Evolutionary conservation across 306 rosid species (phyloP).

Genomic region (Vigna trinervia): DNA sequence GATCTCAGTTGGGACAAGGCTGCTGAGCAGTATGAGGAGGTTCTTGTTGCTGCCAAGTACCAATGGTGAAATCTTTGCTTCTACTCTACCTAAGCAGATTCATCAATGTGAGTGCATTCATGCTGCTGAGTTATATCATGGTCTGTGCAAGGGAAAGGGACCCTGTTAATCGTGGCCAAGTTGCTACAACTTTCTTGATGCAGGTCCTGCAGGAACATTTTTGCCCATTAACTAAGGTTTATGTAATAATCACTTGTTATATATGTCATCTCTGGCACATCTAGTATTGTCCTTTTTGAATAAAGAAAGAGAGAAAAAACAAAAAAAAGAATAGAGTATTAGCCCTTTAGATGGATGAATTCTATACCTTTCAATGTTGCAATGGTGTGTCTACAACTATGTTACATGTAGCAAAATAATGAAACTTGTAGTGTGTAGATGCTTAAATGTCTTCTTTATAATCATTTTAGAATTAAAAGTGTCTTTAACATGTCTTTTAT

Average conservation of each 20-base stretch:
- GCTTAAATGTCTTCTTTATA: neutral
- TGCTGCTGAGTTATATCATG: constrained; percentile 4
- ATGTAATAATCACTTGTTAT: constrained; percentile 27
- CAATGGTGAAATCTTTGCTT: constrained; percentile 60
- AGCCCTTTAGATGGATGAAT: neutral
- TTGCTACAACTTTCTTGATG: constrained; percentile 35
- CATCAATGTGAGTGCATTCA: constrained; percentile 12
- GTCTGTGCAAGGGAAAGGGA: constrained; percentile 44
- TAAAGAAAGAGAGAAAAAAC: neutral
- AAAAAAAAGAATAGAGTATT: neutral
- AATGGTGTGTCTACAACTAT: neutral
- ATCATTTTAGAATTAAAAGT: neutral
- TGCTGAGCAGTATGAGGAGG: constrained; percentile 90
- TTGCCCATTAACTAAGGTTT: constrained; percentile 24
- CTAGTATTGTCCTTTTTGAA: constrained; percentile 1
- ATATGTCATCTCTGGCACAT: constrained; percentile 28
- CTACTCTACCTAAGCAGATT: neutral
- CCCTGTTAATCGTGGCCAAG: neutral
- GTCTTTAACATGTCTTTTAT: neutral
- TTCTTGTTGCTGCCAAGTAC: constrained; percentile 86
- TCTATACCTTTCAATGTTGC: neutral
- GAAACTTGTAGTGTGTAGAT: neutral
- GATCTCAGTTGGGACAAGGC: constrained; percentile 97
- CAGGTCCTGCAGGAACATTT: constrained; percentile 30
- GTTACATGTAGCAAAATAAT: neutral